Evolutionary conservation across 768 basidiomycete species (phyloP).

Genomic region (Boletus coccyginus): DNA sequence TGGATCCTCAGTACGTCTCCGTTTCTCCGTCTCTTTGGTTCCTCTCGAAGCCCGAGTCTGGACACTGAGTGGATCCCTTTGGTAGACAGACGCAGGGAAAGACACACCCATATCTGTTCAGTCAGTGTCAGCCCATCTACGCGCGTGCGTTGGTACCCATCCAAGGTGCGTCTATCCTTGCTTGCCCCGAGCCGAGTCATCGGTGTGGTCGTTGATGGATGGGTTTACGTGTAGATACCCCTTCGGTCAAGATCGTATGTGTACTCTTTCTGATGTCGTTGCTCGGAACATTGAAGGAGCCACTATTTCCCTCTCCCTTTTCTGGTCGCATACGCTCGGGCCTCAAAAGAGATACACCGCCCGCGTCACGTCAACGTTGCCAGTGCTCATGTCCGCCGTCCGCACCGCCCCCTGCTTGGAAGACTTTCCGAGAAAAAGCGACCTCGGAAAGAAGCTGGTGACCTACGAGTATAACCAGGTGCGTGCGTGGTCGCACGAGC

Average conservation of each 20-base stretch:
- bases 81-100: slow-evolving; percentile 86
- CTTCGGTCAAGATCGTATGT: slow-evolving; percentile 79
- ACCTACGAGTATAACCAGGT: slow-evolving; percentile 79
- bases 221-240: slow-evolving; percentile 54
- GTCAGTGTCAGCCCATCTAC: slow-evolving; percentile 92
- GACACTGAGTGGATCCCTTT: background rate
- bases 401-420: slow-evolving; percentile 70
- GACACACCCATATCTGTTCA: slow-evolving; percentile 83
- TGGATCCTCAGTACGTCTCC: slow-evolving; percentile 63
- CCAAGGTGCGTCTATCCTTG: slow-evolving; percentile 48
- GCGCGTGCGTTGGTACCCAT: slow-evolving; percentile 75
- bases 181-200: too few relatives aligned
- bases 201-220: background rate
- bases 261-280: background rate
- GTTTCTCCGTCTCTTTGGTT: background rate
- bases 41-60: too few relatives aligned
- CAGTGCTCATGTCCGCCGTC: slow-evolving; percentile 84
- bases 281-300: background rate
- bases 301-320: too few relatives aligned
- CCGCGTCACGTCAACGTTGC: slow-evolving; percentile 66
- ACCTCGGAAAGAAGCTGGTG: slow-evolving; percentile 66
- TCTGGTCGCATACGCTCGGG: background rate
- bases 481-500: slow-evolving; percentile 10
- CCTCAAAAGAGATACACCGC: slow-evolving; percentile 70
- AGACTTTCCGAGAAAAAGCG: slow-evolving; percentile 66